Conservation (phyloP, 345 rosid species). For the Eucalyptus paniculata region DNA sequence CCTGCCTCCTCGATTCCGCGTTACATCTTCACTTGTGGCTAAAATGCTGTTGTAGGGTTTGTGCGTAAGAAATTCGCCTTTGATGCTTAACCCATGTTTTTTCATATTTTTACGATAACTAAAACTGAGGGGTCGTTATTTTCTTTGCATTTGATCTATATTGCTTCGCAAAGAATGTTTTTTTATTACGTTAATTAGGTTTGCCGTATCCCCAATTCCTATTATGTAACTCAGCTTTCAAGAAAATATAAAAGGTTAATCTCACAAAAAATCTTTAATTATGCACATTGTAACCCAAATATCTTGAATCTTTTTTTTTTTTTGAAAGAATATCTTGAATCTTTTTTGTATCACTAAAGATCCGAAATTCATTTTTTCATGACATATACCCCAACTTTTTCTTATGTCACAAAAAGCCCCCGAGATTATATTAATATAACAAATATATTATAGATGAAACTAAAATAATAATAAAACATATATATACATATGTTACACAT, state of each 20-base stretch:
- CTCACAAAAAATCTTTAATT: too few relatives aligned
- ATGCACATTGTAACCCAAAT: too few relatives aligned
- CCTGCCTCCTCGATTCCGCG: background rate
- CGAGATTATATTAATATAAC: too few relatives aligned
- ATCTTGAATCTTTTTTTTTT: too few relatives aligned
- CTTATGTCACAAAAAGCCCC: too few relatives aligned
- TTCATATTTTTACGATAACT: background rate
- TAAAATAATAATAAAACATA: too few relatives aligned
- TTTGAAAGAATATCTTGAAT: too few relatives aligned
- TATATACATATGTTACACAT: too few relatives aligned
- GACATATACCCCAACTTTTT: too few relatives aligned
- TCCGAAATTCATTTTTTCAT: too few relatives aligned
- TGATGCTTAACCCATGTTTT: background rate
- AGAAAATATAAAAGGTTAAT: background rate
- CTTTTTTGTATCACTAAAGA: too few relatives aligned
- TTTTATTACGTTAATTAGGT: background rate
- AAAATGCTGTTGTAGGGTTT: background rate
- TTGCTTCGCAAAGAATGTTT: background rate
- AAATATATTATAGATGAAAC: accelerated
- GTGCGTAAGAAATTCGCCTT: background rate
- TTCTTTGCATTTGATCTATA: background rate
- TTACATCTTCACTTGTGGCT: background rate
- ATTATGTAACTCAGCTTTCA: background rate
- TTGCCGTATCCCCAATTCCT: accelerated
- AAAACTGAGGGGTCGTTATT: background rate